Conservation (phyloP, 129 eudicot species). For the Deinandra increscens region DNA sequence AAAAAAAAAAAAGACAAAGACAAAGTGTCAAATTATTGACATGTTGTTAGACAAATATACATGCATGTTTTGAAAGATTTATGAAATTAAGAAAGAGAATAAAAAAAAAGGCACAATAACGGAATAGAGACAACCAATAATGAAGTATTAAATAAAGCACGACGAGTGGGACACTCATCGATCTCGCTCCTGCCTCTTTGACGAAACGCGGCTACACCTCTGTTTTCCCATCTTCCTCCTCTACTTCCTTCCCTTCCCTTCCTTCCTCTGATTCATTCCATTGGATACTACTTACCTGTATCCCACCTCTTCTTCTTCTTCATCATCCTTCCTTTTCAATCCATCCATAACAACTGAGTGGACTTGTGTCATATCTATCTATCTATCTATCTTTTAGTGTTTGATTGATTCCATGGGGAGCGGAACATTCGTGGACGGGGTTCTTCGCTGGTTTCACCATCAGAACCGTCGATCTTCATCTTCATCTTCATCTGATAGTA, state of each 20-base stretch:
- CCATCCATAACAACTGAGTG: too few relatives aligned
- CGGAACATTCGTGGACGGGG: constrained; percentile 88
- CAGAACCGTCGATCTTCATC: constrained; percentile 52
- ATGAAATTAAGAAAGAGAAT: too few relatives aligned
- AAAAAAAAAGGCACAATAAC: too few relatives aligned
- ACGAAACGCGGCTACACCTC: constrained; percentile 37
- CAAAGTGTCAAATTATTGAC: too few relatives aligned
- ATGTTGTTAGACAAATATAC: too few relatives aligned
- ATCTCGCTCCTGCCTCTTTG: not conserved
- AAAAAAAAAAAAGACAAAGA: too few relatives aligned
- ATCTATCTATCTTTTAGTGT: constrained; percentile 19
- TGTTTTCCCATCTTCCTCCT: constrained; percentile 25
- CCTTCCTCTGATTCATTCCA: too few relatives aligned
- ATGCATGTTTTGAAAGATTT: too few relatives aligned
- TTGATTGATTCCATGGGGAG: constrained; percentile 59
- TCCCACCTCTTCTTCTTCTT: too few relatives aligned
- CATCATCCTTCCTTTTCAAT: too few relatives aligned
- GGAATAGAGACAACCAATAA: not conserved
- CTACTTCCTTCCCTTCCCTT: constrained; percentile 17
- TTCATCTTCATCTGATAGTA: not conserved
- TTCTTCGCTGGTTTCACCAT: constrained; percentile 84
- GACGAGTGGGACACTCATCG: not conserved
- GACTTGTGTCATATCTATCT: not conserved
- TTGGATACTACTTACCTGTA: constrained; percentile 3
- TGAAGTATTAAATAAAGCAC: not conserved